phyloP scores from a whole-genome alignment of 352 stramenopile genomes.

The Phytophthora uliginosa region DNA sequence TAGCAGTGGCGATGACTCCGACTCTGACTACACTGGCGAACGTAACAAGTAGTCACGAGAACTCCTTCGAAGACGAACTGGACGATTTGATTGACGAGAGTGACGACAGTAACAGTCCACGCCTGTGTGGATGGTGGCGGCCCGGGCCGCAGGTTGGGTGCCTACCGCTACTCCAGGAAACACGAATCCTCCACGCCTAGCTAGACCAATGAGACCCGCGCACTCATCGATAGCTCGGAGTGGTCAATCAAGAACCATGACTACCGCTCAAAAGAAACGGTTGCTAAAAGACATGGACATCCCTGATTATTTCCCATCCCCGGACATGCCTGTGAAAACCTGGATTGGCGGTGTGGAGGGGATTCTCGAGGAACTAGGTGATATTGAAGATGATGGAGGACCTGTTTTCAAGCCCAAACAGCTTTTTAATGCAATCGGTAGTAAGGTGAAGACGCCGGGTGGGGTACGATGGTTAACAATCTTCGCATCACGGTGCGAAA shows the following conservation, averaged over 20 bases:
- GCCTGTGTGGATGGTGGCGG: not conserved
- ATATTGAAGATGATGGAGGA: not conserved
- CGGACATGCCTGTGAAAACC: not conserved
- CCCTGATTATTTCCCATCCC: not conserved
- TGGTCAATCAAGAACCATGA: not conserved
- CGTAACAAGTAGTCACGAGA: not conserved
- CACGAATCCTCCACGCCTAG: too few relatives aligned
- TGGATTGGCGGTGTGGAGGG: not conserved
- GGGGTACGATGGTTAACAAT: not conserved
- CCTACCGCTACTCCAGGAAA: not conserved
- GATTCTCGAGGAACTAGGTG: not conserved
- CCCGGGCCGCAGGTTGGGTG: not conserved
- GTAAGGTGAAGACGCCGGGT: not conserved
- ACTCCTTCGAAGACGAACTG: not conserved
- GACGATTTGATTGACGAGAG: not conserved
- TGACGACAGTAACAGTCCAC: not conserved
- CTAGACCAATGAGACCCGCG: not conserved
- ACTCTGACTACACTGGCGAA: not conserved
- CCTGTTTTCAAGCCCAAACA: not conserved
- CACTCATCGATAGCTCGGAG: not conserved
- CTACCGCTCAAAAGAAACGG: not conserved
- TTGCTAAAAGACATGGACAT: not conserved
- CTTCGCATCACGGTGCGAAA: not conserved
- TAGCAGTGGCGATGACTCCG: not conserved
- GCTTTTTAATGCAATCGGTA: not conserved